These are phyloP conservation scores for Quercus bicolor DNA, from an alignment of 306 rosid genomes.

Conservation along the genomic window DNA sequence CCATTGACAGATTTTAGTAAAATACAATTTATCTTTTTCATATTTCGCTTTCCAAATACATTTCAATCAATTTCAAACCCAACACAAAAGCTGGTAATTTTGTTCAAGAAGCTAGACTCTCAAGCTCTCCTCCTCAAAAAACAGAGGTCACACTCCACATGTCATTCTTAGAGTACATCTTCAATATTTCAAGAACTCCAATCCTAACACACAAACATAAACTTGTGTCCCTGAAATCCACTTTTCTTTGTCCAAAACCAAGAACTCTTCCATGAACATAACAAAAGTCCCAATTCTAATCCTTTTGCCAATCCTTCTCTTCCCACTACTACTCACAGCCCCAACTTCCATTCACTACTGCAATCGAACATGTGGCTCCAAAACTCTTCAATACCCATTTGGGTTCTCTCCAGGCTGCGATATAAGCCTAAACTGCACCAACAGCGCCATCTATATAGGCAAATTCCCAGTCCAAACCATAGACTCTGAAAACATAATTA, in stretches of 20 bases:
- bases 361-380: slow-evolving; percentile 42
- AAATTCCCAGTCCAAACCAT: slow-evolving; percentile 48
- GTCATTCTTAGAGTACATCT: background rate
- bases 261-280: slow-evolving; percentile 19
- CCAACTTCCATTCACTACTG: slow-evolving; percentile 32
- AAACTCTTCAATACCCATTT: slow-evolving; percentile 45
- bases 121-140: background rate
- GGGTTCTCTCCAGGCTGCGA: slow-evolving; percentile 77
- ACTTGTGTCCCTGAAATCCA: background rate
- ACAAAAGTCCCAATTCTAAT: background rate
- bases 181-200: background rate
- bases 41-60: background rate
- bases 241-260: background rate
- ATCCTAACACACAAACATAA: background rate
- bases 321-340: slow-evolving; percentile 18
- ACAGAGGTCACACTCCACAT: background rate
- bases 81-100: background rate
- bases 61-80: background rate
- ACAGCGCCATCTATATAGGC: slow-evolving; percentile 36
- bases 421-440: slow-evolving; percentile 57
- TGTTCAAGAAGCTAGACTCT: background rate
- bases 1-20: background rate
- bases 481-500: slow-evolving; percentile 33
- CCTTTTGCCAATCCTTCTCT: background rate
- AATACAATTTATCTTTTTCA: too few species aligned